Evolutionary conservation across 164 flowering plant genomes (phyloP).

Genomic region (Chimonanthus praecox): DNA sequence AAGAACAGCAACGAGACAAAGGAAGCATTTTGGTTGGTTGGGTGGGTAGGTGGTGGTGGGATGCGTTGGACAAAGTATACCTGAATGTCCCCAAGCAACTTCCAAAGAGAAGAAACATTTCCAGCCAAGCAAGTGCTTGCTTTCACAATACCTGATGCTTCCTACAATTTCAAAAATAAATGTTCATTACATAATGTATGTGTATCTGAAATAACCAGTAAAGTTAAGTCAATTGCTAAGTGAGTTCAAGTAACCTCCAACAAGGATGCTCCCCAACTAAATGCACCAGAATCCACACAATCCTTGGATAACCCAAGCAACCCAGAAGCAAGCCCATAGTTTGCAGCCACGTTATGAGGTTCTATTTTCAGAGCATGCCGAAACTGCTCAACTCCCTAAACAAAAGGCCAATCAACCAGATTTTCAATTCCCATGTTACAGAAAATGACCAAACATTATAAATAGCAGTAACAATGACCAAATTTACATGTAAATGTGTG

Average conservation of each 20-base stretch:
- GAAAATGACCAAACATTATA: no score
- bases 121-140: conserved; percentile 30
- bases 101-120: conserved; percentile 56
- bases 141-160: conserved; percentile 45
- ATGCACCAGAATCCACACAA: conserved; percentile 66
- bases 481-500: no score
- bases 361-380: conserved; percentile 56
- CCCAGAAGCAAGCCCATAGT: conserved; percentile 85
- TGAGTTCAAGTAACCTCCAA: conserved; percentile 46
- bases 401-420: background rate
- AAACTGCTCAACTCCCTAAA: conserved; percentile 82
- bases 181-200: background rate
- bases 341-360: conserved; percentile 61
- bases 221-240: background rate
- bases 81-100: conserved; percentile 73
- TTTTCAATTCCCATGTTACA: no score
- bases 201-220: background rate
- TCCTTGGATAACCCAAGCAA: conserved; percentile 76
- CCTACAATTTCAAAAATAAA: conserved; percentile 34
- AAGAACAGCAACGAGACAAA: background rate
- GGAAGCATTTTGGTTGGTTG: background rate
- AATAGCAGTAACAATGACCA: no score
- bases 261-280: conserved; percentile 77
- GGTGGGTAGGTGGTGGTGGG: background rate
- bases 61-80: conserved; percentile 18